Evolutionary conservation across 108 stramenopile genomes (phyloP), one percentile per base, ranked within the genome.

Genomic region (Aurantiochytrium sp.): DNA sequence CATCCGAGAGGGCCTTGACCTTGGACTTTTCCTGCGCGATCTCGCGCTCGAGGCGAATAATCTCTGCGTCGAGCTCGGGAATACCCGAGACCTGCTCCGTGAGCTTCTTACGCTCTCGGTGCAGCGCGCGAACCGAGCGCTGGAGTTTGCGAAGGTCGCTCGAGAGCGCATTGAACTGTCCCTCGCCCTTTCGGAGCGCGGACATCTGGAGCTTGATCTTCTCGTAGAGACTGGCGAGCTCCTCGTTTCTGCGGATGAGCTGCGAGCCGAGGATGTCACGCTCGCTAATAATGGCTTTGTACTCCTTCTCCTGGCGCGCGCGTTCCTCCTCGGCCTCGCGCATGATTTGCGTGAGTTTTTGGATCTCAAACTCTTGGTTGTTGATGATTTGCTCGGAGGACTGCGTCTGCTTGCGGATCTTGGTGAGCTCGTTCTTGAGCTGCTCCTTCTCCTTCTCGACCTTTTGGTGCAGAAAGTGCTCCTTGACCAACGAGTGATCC

Each of bases 291-390:
- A 94, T 87, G 32, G 93, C 92, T 10, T 69, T 89, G 54, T 88
- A 88, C 86, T 94, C 94, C 68, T 94, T 94, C 52, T 87, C 55
- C 89, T 94, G 94, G 5, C 94, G 90, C 37, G 69, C 65, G 24
- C 89, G 89, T 88, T 94, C 94, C 52, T 92, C 91, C 59, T 94
- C 93, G 50, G 94, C 94, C 87, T 94, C 94, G 15, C 54, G 59
- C 48, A 88, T 86, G 52, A 90, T 86, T 30, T 91, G 91, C 32
- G 55, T 30, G 30, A 94, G 92, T 89, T 94, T 94, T 68, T 87
- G 88, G 27, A 93, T 69, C 89, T 94, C 94, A 22, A 55, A 65
- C 30, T 92, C 54, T 85, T 94, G 94, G 81, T 91, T 90, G 4
- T 37, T 34, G 39, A 93, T 69, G 24, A 94, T 93, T 30, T 92